phyloP scores from a whole-genome alignment of 1,284 basidiomycete genomes.

The Termitomyces sp. region DNA sequence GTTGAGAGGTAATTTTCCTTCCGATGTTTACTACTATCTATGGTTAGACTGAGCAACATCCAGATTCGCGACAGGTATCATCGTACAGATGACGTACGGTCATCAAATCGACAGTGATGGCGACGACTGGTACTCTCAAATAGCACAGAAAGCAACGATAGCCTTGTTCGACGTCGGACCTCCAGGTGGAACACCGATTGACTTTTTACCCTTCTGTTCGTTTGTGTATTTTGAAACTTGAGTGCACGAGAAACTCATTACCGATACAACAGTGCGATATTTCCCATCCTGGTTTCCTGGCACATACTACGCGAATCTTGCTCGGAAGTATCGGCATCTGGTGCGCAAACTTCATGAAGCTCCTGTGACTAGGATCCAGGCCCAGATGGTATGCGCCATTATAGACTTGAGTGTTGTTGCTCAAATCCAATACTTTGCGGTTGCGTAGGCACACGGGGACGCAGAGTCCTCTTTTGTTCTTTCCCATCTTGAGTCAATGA shows the following conservation, averaged over 20 bases:
- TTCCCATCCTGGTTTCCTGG: constrained; percentile 25
- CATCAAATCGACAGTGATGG: constrained; percentile 9
- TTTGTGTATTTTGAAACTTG: not conserved
- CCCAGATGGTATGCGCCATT: constrained; percentile 16
- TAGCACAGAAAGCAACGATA: not conserved
- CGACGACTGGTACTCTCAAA: constrained; percentile 7
- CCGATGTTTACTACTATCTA: not conserved
- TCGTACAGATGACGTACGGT: constrained; percentile 12
- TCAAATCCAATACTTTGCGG: not conserved
- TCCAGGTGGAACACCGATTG: constrained; percentile 10
- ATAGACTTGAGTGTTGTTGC: not conserved
- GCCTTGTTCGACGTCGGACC: constrained; percentile 7
- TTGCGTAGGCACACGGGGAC: constrained; percentile 12
- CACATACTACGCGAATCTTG: constrained; percentile 18
- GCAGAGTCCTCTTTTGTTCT: constrained; percentile 16
- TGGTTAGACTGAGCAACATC: not conserved
- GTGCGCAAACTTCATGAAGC: constrained; percentile 6
- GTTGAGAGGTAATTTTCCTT: constrained; percentile 1
- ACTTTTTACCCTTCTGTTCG: constrained; percentile 12
- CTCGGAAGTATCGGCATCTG: constrained; percentile 12
- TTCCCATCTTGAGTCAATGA: constrained; percentile 13
- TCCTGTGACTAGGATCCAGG: constrained; percentile 7
- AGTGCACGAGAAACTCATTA: not conserved
- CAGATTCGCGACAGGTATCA: constrained; percentile 9
- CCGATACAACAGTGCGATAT: constrained; percentile 13